A percentile compares a stretch with the other conserved stretches of the same genome.
These are phyloP conservation scores for Suillus lakei DNA, from an alignment of 768 basidiomycete genomes.

Conservation along the genomic window DNA sequence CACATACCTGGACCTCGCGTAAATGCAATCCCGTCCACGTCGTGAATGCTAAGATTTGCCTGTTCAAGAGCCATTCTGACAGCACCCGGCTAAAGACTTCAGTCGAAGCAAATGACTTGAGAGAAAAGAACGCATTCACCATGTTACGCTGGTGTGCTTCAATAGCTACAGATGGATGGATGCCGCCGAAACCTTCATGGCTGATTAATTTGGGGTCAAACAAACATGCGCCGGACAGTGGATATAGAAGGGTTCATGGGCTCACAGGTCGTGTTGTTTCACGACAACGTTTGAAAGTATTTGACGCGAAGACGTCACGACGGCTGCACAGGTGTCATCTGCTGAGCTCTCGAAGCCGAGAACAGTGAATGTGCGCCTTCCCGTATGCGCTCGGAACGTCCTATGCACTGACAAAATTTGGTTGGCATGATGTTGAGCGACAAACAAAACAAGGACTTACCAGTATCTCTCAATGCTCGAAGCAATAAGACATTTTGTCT, in stretches of 20 bases:
- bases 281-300: conserved; percentile 87
- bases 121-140: conserved; percentile 41
- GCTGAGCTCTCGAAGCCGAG: conserved; percentile 87
- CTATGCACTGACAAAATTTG: not conserved
- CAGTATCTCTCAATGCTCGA: not conserved
- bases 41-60: conserved; percentile 58
- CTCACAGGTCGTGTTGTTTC: conserved; percentile 74
- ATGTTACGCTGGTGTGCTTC: conserved; percentile 80
- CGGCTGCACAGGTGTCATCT: conserved; percentile 92
- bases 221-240: not conserved
- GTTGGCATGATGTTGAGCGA: not conserved
- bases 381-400: not conserved
- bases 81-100: conserved; percentile 63
- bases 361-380: conserved; percentile 54
- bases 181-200: conserved; percentile 57
- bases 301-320: conserved; percentile 71
- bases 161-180: conserved; percentile 79
- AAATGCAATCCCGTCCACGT: conserved; percentile 88
- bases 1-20: conserved; percentile 81
- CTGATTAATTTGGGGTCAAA: conserved; percentile 12
- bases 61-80: conserved; percentile 70
- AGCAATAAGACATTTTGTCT: conserved; percentile 1
- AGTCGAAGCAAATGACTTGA: not conserved
- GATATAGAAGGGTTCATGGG: conserved; percentile 7
- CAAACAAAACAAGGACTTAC: not conserved